A percentile compares a stretch with the other conserved stretches of the same genome.
phyloP scores from a whole-genome alignment of 441 rosid genomes.

The Bocquillonia castaneifolia region DNA sequence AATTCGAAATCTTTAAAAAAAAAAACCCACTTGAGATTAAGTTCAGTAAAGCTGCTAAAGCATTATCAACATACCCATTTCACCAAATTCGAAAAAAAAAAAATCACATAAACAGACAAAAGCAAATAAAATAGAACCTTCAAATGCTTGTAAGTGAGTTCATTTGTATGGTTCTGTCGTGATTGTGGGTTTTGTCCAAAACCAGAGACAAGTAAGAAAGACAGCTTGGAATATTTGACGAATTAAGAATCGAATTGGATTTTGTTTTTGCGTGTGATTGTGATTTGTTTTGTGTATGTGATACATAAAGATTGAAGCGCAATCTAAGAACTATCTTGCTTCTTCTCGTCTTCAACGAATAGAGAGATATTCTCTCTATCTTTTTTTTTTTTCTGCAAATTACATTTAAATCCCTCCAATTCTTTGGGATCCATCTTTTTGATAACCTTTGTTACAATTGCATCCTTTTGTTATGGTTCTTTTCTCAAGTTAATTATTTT shows the following conservation, averaged over 20 bases:
- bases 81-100: slow-evolving; percentile 21
- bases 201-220: background rate
- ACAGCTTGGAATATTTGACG: background rate
- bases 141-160: slow-evolving; percentile 17
- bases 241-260: background rate
- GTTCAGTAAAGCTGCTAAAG: slow-evolving; percentile 11
- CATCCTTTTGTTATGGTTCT: no score
- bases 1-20: slow-evolving; percentile 21
- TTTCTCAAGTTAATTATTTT: no score
- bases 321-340: background rate
- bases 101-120: background rate
- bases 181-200: slow-evolving; percentile 21
- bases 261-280: background rate
- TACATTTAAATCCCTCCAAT: background rate
- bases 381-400: background rate
- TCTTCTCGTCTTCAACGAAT: background rate
- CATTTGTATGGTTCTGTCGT: slow-evolving; percentile 21
- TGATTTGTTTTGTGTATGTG: slow-evolving; percentile 2
- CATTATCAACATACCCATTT: slow-evolving; percentile 20
- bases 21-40: slow-evolving; percentile 32
- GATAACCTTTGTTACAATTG: no score
- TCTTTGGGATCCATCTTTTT: background rate
- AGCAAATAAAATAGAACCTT: slow-evolving; percentile 7
- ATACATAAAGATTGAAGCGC: background rate
- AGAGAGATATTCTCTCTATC: no score